phyloP scores from a whole-genome alignment of 2,329 filamentous ascomycete species.

The Zymoseptoria tritici region DNA sequence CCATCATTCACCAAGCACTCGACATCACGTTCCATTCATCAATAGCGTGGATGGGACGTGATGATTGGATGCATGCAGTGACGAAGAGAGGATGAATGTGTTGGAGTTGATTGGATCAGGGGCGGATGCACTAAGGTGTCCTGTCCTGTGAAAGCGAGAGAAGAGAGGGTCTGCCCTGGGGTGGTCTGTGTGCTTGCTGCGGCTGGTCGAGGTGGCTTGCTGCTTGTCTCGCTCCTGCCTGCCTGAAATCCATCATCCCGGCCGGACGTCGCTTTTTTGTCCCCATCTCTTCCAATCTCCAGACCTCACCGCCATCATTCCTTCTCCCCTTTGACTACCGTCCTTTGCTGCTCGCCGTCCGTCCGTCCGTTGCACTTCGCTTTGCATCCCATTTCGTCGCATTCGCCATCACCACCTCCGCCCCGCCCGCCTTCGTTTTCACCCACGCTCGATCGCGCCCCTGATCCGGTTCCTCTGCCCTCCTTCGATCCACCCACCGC shows the following conservation, averaged over 20 bases:
- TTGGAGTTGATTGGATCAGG: neutral
- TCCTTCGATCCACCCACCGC: neutral
- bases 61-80: neutral
- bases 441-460: neutral
- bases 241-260: neutral
- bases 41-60: neutral
- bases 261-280: neutral
- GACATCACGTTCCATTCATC: neutral
- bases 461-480: neutral
- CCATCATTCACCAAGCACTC: no score
- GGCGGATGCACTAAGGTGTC: neutral
- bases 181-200: neutral
- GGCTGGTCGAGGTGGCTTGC: neutral
- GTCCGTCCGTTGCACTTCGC: neutral
- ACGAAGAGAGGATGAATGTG: neutral
- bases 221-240: neutral
- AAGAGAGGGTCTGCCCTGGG: neutral
- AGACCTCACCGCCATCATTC: neutral
- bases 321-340: neutral
- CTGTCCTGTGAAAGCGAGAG: neutral
- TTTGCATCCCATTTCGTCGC: neutral
- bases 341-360: neutral
- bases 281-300: neutral
- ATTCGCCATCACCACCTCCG: neutral
- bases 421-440: neutral